Evolutionary conservation across 1,139 yeast species (phyloP), one percentile per base, ranked within the genome.

Genomic region (Blastobotrys persicus): DNA sequence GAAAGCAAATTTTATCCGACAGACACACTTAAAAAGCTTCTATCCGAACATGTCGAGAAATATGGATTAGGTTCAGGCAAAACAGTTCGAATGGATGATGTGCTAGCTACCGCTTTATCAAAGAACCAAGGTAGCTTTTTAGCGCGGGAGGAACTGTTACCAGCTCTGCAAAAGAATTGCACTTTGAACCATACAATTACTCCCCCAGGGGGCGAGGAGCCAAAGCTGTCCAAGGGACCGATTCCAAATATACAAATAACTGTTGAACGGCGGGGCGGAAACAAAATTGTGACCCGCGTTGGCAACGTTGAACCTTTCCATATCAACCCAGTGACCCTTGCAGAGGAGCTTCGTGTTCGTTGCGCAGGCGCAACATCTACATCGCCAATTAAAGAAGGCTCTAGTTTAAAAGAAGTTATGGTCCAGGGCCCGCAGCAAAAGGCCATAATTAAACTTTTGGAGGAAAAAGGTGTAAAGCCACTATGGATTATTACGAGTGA

Each of bases 371-470:
- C 97, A 0, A 78, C 95, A 0, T 83, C 96, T 0, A 78, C 88
- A 13, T 76, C 78, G 46, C 83, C 86, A 2, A 54, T 62, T 14
- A 56, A 52, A 40, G 69, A 65, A 40, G 69, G 68, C 2, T 50
- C 61, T 9, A 80, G 77, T 20, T 62, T 77, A 5, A 68, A 73
- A 23, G 95, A 87, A 58, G 89, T 91, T 1, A 76, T 81, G 45
- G 95, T 92, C 2, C 98, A 92, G 67, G 98, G 98, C 0, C 88
- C 94, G 2, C 98, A 92, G 63, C 83, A 84, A 13, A 76, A 78
- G 46, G 67, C 78, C 1, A 79, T 87, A 12, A 71, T 75, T 16
- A 82, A 81, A 2, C 65, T 83, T 34, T 70, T 91, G 52, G 77
- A 76, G 31, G 76, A 81, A 54, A 71, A 74, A 49, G 96, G 97